phyloP scores from a whole-genome alignment of 2,329 filamentous ascomycete species.

The Madurella mycetomatis region DNA sequence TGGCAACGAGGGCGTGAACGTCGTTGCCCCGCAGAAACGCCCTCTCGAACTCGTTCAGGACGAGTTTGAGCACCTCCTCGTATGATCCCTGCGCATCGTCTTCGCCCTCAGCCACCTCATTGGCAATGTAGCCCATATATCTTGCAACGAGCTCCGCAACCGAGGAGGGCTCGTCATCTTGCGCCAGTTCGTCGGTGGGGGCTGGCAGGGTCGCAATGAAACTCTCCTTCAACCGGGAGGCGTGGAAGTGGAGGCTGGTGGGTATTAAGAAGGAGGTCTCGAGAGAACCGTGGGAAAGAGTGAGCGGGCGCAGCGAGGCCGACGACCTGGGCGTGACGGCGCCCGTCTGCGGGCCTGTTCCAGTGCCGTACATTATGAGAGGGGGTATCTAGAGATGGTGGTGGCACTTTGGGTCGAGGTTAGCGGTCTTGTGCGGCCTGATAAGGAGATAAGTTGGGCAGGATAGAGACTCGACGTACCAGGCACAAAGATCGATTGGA shows the following conservation, averaged over 20 bases:
- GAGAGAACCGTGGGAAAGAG: constrained; percentile 86
- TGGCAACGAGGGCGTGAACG: constrained; percentile 82
- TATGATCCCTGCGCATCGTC: constrained; percentile 85
- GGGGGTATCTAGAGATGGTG: constrained; percentile 38
- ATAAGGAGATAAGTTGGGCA: background rate
- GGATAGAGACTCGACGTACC: background rate
- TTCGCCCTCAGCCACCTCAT: constrained; percentile 87
- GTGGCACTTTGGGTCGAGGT: background rate
- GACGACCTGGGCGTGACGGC: constrained; percentile 94
- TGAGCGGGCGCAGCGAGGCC: constrained; percentile 85
- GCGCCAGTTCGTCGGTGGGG: constrained; percentile 93
- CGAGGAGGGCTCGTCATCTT: constrained; percentile 98
- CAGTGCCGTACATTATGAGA: constrained; percentile 77
- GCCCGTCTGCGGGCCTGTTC: constrained; percentile 84
- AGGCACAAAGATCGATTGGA: background rate
- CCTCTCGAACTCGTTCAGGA: constrained; percentile 94
- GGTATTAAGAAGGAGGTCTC: constrained; percentile 95
- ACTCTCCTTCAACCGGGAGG: constrained; percentile 85
- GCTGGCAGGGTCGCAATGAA: constrained; percentile 81
- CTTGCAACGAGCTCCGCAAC: constrained; percentile 86
- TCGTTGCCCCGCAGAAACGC: constrained; percentile 94
- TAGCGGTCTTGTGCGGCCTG: background rate
- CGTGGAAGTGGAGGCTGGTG: constrained; percentile 92
- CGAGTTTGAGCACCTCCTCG: constrained; percentile 85
- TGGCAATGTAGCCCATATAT: constrained; percentile 86